Conservation (phyloP, 2,329 filamentous ascomycete species). For the Ophiocordyceps camponoti-rufipedis region DNA sequence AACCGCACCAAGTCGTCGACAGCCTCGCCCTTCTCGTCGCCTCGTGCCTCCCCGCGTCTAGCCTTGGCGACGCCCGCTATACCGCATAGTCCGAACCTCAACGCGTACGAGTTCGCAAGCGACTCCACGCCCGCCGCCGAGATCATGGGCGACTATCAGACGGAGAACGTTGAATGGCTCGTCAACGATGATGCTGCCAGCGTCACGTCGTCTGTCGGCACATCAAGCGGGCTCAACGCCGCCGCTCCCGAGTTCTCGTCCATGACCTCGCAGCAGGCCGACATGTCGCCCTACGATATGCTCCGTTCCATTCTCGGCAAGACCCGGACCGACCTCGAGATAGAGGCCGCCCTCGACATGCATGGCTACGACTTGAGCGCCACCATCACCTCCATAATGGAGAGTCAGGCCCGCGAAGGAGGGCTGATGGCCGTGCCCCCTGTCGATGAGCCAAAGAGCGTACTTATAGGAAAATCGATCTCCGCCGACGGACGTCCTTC, state of each 20-base stretch:
- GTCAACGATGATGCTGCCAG: slow-evolving; percentile 76
- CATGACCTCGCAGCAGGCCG: slow-evolving; percentile 45
- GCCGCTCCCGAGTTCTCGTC: slow-evolving; percentile 62
- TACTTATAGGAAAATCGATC: slow-evolving; percentile 83
- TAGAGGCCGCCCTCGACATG: slow-evolving; percentile 72
- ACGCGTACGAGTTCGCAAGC: slow-evolving; percentile 83
- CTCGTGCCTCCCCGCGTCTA: slow-evolving; percentile 78
- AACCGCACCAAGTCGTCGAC: slow-evolving; percentile 56
- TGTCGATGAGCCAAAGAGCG: slow-evolving; percentile 40
- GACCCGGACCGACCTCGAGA: slow-evolving; percentile 79
- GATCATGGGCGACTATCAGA: slow-evolving; percentile 78
- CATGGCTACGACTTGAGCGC: slow-evolving; percentile 90
- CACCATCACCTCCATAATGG: slow-evolving; percentile 79
- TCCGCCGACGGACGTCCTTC: slow-evolving; percentile 53
- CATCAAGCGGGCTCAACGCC: slow-evolving; percentile 54
- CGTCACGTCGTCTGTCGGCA: slow-evolving; percentile 54
- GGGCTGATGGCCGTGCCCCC: slow-evolving; percentile 13
- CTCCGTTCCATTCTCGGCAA: slow-evolving; percentile 85
- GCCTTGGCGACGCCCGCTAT: slow-evolving; percentile 80
- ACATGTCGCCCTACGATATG: slow-evolving; percentile 98
- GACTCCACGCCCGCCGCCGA: slow-evolving; percentile 68
- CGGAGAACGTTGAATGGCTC: slow-evolving; percentile 93
- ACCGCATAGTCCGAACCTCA: slow-evolving; percentile 82
- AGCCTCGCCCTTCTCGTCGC: slow-evolving; percentile 83
- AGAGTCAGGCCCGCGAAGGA: slow-evolving; percentile 34